Percentiles rank a stretch among this genome's conserved stretches.
Conservation (phyloP, 352 stramenopile species). For the Phytophthora multivora region DNA sequence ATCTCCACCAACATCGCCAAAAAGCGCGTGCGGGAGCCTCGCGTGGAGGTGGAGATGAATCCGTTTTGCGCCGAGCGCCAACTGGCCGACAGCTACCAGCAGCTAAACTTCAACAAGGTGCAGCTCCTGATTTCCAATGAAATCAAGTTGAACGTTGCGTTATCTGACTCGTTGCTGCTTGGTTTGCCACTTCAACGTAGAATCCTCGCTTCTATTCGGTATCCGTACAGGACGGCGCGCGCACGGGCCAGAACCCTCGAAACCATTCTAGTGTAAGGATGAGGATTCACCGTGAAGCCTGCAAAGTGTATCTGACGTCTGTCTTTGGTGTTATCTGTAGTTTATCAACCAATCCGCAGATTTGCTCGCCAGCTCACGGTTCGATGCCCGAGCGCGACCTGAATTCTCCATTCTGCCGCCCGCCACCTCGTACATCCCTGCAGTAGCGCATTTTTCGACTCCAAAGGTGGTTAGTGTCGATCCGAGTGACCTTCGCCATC, state of each 20-base stretch:
- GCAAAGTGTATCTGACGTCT: slow-evolving; percentile 15
- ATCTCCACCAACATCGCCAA: slow-evolving; percentile 62
- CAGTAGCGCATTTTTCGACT: slow-evolving; percentile 39
- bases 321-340: slow-evolving; percentile 31
- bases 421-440: slow-evolving; percentile 47
- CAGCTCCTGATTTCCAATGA: not conserved
- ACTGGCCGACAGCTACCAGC: slow-evolving; percentile 74
- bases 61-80: slow-evolving; percentile 78
- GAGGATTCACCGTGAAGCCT: slow-evolving; percentile 20
- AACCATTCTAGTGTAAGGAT: slow-evolving; percentile 81
- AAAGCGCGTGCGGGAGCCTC: slow-evolving; percentile 67
- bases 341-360: slow-evolving; percentile 74
- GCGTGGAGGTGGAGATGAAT: slow-evolving; percentile 63
- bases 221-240: slow-evolving; percentile 50
- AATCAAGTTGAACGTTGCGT: slow-evolving; percentile 8
- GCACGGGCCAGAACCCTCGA: slow-evolving; percentile 58
- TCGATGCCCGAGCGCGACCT: slow-evolving; percentile 48
- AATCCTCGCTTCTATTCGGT: slow-evolving; percentile 78
- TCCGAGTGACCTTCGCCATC: slow-evolving; percentile 40
- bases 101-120: slow-evolving; percentile 84
- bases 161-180: slow-evolving; percentile 15
- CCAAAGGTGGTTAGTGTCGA: slow-evolving; percentile 65
- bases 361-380: slow-evolving; percentile 56
- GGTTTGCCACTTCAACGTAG: slow-evolving; percentile 32
- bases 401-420: slow-evolving; percentile 55